Evolutionary conservation across 495 filamentous ascomycete species (phyloP).

Genomic region (Neurospora africana): DNA sequence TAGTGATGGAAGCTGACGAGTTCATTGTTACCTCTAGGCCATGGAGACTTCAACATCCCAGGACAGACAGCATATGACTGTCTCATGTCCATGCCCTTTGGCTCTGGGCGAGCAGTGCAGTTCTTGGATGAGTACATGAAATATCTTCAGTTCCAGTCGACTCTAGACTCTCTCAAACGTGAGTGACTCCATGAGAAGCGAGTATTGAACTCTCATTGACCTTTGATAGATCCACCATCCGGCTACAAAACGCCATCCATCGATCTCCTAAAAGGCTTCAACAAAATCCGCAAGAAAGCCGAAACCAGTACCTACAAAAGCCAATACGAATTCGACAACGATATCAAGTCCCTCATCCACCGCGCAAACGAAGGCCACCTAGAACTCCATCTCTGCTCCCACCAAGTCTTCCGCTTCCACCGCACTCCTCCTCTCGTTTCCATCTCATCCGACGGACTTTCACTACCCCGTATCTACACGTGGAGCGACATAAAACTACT

Average conservation of each 20-base stretch:
- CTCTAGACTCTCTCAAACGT: background rate
- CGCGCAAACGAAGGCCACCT: background rate
- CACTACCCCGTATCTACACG: background rate
- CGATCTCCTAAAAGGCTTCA: background rate
- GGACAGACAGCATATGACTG: background rate
- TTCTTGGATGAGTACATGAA: background rate
- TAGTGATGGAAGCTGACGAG: background rate
- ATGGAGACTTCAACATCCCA: background rate
- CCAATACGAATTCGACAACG: background rate
- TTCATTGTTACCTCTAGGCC: background rate
- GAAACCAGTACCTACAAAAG: background rate
- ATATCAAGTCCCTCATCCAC: background rate
- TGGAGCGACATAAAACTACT: background rate
- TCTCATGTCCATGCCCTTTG: background rate
- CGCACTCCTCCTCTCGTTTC: background rate
- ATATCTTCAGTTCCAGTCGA: constrained; percentile 1
- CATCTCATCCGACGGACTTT: background rate
- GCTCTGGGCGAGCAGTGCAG: background rate
- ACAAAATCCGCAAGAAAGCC: background rate
- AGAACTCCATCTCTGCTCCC: background rate
- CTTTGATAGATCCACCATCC: background rate
- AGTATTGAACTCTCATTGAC: background rate
- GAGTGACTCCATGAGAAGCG: background rate
- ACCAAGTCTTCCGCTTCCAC: background rate
- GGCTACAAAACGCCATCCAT: background rate